Conservation (phyloP, 495 filamentous ascomycete species). For the Aeminium ludgeri region DNA sequence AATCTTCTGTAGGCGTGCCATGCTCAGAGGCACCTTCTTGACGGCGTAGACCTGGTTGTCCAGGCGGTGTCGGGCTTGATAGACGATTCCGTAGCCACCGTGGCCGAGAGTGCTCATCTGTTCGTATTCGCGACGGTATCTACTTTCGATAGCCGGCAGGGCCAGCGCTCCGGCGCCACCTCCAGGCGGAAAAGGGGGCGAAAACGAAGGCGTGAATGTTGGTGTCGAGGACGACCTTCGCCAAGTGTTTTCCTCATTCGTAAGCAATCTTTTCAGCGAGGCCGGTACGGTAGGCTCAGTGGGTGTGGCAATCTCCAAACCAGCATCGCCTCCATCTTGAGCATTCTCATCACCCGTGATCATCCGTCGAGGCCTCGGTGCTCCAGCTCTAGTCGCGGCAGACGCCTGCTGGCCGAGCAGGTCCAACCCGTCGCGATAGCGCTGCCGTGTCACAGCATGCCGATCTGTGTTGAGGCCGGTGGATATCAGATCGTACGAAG, state of each 20-base stretch:
- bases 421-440: slow-evolving; percentile 10
- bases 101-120: slow-evolving; percentile 24
- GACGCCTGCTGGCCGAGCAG: not conserved
- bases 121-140: slow-evolving; percentile 21
- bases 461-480: slow-evolving; percentile 2
- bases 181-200: too few relatives aligned
- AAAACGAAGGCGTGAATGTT: too few relatives aligned
- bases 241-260: too few relatives aligned
- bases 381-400: too few relatives aligned
- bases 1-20: slow-evolving; percentile 15
- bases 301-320: too few relatives aligned
- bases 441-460: slow-evolving; percentile 2
- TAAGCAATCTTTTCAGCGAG: not conserved
- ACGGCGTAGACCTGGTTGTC: slow-evolving; percentile 28
- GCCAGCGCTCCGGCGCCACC: too few relatives aligned
- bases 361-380: too few relatives aligned
- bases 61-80: slow-evolving; percentile 22
- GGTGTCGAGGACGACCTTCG: too few relatives aligned
- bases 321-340: too few relatives aligned
- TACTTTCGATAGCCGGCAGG: too few relatives aligned
- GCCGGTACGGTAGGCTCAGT: not conserved
- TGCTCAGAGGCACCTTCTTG: slow-evolving; percentile 27
- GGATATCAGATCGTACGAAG: slow-evolving; percentile 3
- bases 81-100: slow-evolving; percentile 31
- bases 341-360: too few relatives aligned